Percentiles rank a stretch among this genome's conserved stretches.
These are phyloP conservation scores for Allomyces arbusculus DNA, from an alignment of 192 early-diverging fungal species.

Conservation along the genomic window DNA sequence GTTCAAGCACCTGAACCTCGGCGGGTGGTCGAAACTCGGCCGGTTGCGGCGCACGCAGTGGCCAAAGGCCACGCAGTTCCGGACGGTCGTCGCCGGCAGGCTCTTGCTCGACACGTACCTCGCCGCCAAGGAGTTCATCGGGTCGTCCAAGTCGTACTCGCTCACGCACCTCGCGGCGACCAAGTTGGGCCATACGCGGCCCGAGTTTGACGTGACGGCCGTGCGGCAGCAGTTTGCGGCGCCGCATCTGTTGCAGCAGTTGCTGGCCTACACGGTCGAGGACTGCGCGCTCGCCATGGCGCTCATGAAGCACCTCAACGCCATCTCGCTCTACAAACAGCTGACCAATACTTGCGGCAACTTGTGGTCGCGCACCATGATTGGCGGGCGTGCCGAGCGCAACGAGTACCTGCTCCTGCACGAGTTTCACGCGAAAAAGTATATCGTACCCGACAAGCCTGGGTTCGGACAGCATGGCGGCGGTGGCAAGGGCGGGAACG, in stretches of 20 bases:
- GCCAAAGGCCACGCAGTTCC: constrained; percentile 21
- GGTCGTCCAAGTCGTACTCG: constrained; percentile 56
- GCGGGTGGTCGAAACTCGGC: constrained; percentile 75
- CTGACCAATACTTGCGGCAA: constrained; percentile 87
- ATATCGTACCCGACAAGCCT: constrained; percentile 74
- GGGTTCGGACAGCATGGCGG: constrained; percentile 9
- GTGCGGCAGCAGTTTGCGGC: constrained; percentile 47
- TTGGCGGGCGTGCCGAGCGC: constrained; percentile 73
- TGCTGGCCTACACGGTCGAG: constrained; percentile 59
- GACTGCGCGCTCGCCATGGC: constrained; percentile 60
- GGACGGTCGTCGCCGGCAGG: constrained; percentile 58
- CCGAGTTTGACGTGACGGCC: constrained; percentile 65
- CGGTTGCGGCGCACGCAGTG: constrained; percentile 52
- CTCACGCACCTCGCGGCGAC: constrained; percentile 53
- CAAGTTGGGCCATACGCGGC: constrained; percentile 56
- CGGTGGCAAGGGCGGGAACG: not conserved
- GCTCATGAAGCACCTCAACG: constrained; percentile 76
- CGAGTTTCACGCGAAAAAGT: constrained; percentile 82
- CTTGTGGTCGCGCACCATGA: constrained; percentile 76
- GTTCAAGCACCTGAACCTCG: constrained; percentile 58
- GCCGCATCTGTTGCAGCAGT: constrained; percentile 33
- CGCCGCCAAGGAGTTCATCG: constrained; percentile 64
- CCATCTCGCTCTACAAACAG: constrained; percentile 76
- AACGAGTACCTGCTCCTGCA: constrained; percentile 90
- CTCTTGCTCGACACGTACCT: constrained; percentile 86